Evolutionary conservation across 2,329 filamentous ascomycete species (phyloP).

Genomic region (Pseudonectria buxi): DNA sequence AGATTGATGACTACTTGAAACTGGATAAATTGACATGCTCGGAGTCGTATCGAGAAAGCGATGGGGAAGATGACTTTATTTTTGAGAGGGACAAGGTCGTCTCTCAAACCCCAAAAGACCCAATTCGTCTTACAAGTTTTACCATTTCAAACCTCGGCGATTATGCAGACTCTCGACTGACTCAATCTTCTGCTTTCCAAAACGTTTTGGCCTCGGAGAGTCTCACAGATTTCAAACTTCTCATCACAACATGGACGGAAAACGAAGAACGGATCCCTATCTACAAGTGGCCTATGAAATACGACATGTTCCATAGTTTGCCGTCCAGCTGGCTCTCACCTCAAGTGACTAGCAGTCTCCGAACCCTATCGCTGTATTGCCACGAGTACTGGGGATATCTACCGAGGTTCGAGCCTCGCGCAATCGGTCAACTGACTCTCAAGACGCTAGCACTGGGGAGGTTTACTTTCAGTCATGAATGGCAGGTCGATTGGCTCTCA

Average conservation of each 20-base stretch:
- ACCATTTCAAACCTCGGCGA: slow-evolving; percentile 3
- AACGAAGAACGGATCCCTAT: neutral
- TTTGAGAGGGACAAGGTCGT: no score
- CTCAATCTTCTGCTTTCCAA: neutral
- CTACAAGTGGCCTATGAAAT: neutral
- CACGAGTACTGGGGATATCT: slow-evolving; percentile 30
- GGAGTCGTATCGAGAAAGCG: neutral
- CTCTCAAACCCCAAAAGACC: neutral
- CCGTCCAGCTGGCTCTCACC: slow-evolving; percentile 9
- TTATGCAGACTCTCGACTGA: neutral
- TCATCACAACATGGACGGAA: neutral
- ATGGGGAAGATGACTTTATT: no score
- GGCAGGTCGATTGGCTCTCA: slow-evolving; percentile 38
- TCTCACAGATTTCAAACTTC: slow-evolving; percentile 1
- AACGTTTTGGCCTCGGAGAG: neutral
- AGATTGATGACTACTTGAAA: neutral
- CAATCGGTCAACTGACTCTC: slow-evolving; percentile 27
- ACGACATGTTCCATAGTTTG: slow-evolving; percentile 8
- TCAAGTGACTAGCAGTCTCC: slow-evolving; percentile 12
- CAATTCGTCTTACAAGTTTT: neutral
- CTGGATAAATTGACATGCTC: no score
- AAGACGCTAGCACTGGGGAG: slow-evolving; percentile 32
- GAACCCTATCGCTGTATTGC: slow-evolving; percentile 30
- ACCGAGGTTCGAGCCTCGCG: slow-evolving; percentile 27
- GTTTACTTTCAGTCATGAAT: slow-evolving; percentile 34